Percentiles rank a stretch among this genome's conserved stretches.
These are phyloP conservation scores for Amaranthus tricolor DNA, from an alignment of 179 eudicot species.

Conservation along the genomic window DNA sequence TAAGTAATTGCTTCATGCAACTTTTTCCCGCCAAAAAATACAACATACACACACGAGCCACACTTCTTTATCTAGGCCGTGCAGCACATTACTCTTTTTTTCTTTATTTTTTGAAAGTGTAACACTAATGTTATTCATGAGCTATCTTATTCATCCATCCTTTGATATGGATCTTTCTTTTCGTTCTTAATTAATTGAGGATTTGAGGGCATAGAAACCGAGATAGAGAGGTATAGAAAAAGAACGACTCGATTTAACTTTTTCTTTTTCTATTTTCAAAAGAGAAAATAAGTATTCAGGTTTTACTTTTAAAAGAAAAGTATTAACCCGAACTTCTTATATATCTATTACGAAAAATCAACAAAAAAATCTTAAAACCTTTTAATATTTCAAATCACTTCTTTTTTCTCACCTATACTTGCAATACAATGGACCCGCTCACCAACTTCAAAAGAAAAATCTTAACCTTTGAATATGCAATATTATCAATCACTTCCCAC, in stretches of 20 bases:
- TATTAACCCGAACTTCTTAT: too few species aligned
- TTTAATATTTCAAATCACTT: background rate
- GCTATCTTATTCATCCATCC: slow-evolving; percentile 20
- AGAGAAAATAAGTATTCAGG: background rate
- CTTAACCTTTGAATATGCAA: slow-evolving; percentile 40
- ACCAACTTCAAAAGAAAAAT: slow-evolving; percentile 8
- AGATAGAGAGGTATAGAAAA: slow-evolving; percentile 7
- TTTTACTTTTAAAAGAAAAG: too few species aligned
- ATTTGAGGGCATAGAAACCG: slow-evolving; percentile 23
- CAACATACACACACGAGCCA: slow-evolving; percentile 33
- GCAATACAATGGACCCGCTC: slow-evolving; percentile 30
- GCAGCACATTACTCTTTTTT: slow-evolving; percentile 1
- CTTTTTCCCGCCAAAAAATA: slow-evolving; percentile 43
- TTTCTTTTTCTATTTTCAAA: slow-evolving; percentile 10
- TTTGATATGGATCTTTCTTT: background rate
- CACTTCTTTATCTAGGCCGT: background rate
- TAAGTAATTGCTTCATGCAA: background rate
- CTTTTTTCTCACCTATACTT: slow-evolving; percentile 30
- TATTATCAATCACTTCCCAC: slow-evolving; percentile 23
- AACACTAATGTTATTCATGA: background rate
- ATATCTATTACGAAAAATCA: too few species aligned
- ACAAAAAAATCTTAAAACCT: too few species aligned
- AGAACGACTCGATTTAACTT: slow-evolving; percentile 25
- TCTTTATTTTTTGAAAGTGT: background rate
- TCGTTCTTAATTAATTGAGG: slow-evolving; percentile 13